Conservation (phyloP, 108 stramenopile genomes). For the Epithemia pelagica region DNA sequence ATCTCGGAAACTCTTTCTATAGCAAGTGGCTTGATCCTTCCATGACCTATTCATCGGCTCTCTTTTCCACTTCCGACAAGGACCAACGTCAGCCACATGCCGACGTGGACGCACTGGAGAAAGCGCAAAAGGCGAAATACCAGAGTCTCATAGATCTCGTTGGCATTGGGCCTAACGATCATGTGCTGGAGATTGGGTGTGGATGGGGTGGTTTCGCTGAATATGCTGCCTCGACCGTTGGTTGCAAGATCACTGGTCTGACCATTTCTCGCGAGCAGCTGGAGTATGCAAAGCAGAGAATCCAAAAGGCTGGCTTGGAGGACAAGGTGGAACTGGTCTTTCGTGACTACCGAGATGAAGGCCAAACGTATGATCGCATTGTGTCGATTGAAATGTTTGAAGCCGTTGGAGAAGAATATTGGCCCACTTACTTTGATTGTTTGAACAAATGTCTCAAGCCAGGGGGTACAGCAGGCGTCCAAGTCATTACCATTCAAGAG, state of each 20-base stretch:
- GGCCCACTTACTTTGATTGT: conserved; percentile 84
- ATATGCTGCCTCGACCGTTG: conserved; percentile 85
- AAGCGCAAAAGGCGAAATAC: conserved; percentile 91
- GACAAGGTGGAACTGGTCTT: conserved; percentile 86
- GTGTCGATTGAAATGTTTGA: conserved; percentile 98
- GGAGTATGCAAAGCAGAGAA: conserved; percentile 79
- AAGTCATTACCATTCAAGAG: conserved; percentile 96
- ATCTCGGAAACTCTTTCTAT: conserved; percentile 89
- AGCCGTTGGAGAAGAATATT: conserved; percentile 94
- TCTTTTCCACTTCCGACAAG: conserved; percentile 31
- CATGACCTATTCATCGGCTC: conserved; percentile 45
- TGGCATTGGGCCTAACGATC: conserved; percentile 59
- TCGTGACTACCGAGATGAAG: conserved; percentile 85
- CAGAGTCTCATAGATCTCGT: conserved; percentile 81
- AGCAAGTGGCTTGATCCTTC: conserved; percentile 40
- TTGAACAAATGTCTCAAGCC: conserved; percentile 80
- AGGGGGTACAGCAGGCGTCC: conserved; percentile 89
- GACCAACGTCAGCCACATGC: conserved; percentile 35
- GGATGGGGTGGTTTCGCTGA: conserved; percentile 95
- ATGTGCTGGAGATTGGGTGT: conserved; percentile 94
- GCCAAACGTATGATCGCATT: conserved; percentile 84
- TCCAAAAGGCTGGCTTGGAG: conserved; percentile 67
- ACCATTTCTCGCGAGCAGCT: conserved; percentile 93
- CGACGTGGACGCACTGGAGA: conserved; percentile 56
- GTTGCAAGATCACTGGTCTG: conserved; percentile 89